phyloP scores from a whole-genome alignment of 805 yeast species.

The Myxozyma kluyveri region DNA sequence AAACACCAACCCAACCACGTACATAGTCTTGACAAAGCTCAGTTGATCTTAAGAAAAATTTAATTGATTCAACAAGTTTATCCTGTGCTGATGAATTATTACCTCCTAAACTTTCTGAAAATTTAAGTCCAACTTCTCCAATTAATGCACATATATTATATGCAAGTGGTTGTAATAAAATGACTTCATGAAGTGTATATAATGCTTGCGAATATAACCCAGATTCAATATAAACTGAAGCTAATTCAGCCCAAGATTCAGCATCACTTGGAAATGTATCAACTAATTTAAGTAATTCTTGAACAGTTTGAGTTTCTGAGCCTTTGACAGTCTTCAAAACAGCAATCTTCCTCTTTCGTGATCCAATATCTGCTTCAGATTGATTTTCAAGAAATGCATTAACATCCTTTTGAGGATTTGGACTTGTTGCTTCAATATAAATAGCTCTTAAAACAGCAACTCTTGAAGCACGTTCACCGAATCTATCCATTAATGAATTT shows the following conservation, averaged over 20 bases:
- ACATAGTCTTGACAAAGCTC: conserved; percentile 70
- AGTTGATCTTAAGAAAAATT: conserved; percentile 64
- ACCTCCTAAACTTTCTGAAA: conserved; percentile 28
- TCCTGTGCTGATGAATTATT: conserved; percentile 26
- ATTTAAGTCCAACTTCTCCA: conserved; percentile 49
- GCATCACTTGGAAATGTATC: conserved; percentile 71
- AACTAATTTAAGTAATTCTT: conserved; percentile 53
- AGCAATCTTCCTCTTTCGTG: conserved; percentile 38
- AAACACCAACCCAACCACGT: conserved; percentile 74
- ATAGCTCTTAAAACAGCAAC: conserved; percentile 54
- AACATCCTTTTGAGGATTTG: conserved; percentile 35
- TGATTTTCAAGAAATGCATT: background rate
- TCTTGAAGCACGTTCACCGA: conserved; percentile 57
- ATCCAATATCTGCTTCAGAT: background rate
- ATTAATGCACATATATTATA: conserved; percentile 62
- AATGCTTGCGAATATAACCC: conserved; percentile 70
- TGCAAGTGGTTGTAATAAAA: conserved; percentile 66
- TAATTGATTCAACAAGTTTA: conserved; percentile 35
- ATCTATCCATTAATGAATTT: conserved; percentile 64
- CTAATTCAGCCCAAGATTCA: conserved; percentile 75
- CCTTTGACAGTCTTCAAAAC: conserved; percentile 34
- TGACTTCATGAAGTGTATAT: conserved; percentile 65
- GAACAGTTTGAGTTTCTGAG: conserved; percentile 47
- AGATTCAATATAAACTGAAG: conserved; percentile 54
- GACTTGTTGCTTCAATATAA: conserved; percentile 56